Evolutionary conservation across 2,329 filamentous ascomycete species (phyloP), one percentile per base, ranked within the genome.

Genomic region (Pseudomassariella vexata): DNA sequence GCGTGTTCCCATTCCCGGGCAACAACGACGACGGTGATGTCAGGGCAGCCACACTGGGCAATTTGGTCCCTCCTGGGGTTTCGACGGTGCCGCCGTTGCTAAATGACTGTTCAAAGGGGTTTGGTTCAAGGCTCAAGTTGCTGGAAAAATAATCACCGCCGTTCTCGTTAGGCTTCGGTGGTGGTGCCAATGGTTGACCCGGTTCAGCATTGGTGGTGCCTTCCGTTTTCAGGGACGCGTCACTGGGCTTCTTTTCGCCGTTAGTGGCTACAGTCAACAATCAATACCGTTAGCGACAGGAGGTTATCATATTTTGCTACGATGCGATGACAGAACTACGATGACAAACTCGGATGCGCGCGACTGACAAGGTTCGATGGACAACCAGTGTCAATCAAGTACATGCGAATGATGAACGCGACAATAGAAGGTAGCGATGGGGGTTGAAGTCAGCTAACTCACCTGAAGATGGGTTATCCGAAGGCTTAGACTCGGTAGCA

Each of bases 81-180:
- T 94, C 86, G 47, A 78, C 74, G 16, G 70, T 64, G 34, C 65
- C 65, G 40, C 75, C 58, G 23, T 67, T 70, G 24, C 78, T 80
- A 56, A 98, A 98, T 6, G 90, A 95, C 61, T 92, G 86, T 58
- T 96, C 92, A 52, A 98, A 96, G 7, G 92, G 90, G 60, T 98
- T 96, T 38, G 88, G 88, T 66, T 96, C 92, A 57, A 84, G 75
- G 48, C 76, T 81, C 55, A 88, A 70, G 41, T 73, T 66, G 37
- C 66, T 69, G 32, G 73, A 72, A 57, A 86, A 87, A 60, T 83
- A 86, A 52, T 87, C 82, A 15, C 30, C 37, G 27, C 37, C 37
- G 29, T 21, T 39, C 52, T 73, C 72, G 41, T 63, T 63, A 34
- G 79, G 74, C 59, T 80, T 79, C 37, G 81, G 82, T 35, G 82